phyloP scores from a whole-genome alignment of 2,329 filamentous ascomycete species.

The Diaporthe velutina region DNA sequence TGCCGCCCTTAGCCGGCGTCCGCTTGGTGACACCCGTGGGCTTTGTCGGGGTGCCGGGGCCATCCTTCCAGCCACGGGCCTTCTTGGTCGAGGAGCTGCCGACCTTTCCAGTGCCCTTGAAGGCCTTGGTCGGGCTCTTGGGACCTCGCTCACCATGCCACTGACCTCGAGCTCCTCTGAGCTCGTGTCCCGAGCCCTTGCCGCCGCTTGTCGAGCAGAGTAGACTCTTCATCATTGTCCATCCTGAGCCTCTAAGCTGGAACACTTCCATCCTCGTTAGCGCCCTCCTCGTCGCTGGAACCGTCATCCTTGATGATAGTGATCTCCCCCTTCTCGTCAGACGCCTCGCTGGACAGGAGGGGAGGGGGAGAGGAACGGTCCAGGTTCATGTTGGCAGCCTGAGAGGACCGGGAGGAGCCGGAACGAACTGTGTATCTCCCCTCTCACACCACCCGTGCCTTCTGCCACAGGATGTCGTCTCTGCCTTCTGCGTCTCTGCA shows the following conservation, averaged over 20 bases:
- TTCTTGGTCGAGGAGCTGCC: too few species aligned
- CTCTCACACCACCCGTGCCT: too few species aligned
- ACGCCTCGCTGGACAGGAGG: not conserved
- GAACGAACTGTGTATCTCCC: too few species aligned
- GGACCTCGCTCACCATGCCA: too few species aligned
- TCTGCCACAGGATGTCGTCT: not conserved
- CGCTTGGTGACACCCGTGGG: conserved; percentile 34
- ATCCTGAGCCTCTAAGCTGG: too few species aligned
- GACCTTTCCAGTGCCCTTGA: too few species aligned
- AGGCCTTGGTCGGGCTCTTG: too few species aligned
- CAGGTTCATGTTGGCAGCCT: not conserved
- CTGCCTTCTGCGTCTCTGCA: not conserved
- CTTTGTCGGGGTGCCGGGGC: conserved; percentile 20
- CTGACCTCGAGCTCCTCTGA: too few species aligned
- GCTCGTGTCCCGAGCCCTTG: too few species aligned
- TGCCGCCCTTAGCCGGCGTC: not conserved
- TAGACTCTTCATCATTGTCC: too few species aligned
- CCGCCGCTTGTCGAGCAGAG: too few species aligned
- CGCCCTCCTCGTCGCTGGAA: not conserved
- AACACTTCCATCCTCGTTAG: not conserved
- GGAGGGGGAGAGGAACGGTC: conserved; percentile 2
- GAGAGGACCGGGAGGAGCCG: not conserved
- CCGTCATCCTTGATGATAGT: not conserved
- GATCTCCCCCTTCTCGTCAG: conserved; percentile 8
- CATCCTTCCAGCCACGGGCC: conserved; percentile 31